A percentile compares a stretch with the other conserved stretches of the same genome.
These are phyloP conservation scores for Calocera cornea DNA, from an alignment of 768 basidiomycete genomes.

Conservation along the genomic window DNA sequence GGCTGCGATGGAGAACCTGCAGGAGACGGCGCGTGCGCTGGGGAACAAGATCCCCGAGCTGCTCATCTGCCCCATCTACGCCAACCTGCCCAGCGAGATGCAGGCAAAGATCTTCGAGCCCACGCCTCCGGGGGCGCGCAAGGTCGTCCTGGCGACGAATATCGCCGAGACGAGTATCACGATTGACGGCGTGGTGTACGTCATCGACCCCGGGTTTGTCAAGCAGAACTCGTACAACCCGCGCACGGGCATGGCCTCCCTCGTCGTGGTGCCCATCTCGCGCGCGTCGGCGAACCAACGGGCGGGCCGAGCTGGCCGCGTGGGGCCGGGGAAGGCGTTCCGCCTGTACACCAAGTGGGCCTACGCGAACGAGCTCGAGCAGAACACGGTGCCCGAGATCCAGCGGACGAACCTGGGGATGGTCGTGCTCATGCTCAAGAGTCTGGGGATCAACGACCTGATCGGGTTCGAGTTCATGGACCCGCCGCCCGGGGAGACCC, in stretches of 20 bases:
- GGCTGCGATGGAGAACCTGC: constrained; percentile 87
- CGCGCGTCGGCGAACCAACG: constrained; percentile 94
- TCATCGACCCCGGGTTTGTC: constrained; percentile 97
- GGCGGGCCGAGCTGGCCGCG: constrained; percentile 92
- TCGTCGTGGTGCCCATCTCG: constrained; percentile 92
- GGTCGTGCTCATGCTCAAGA: constrained; percentile 90
- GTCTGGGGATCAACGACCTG: constrained; percentile 93
- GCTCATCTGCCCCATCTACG: constrained; percentile 94
- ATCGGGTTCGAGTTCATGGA: constrained; percentile 98
- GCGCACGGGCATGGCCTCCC: constrained; percentile 92
- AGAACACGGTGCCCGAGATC: constrained; percentile 96
- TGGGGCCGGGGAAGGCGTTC: constrained; percentile 96
- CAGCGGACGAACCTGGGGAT: constrained; percentile 96
- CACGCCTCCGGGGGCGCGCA: constrained; percentile 88
- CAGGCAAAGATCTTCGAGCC: constrained; percentile 99
- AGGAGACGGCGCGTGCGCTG: constrained; percentile 86
- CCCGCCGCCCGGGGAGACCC: constrained; percentile 92
- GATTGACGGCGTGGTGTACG: constrained; percentile 97
- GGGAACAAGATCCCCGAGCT: constrained; percentile 94
- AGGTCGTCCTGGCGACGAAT: constrained; percentile 96
- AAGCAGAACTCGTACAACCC: constrained; percentile 99
- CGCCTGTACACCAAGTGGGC: constrained; percentile 99
- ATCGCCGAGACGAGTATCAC: constrained; percentile 99
- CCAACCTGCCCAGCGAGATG: constrained; percentile 98
- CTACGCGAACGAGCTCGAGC: constrained; percentile 86